phyloP scores from a whole-genome alignment of 2,329 filamentous ascomycete genomes.

The Capronia epimyces region DNA sequence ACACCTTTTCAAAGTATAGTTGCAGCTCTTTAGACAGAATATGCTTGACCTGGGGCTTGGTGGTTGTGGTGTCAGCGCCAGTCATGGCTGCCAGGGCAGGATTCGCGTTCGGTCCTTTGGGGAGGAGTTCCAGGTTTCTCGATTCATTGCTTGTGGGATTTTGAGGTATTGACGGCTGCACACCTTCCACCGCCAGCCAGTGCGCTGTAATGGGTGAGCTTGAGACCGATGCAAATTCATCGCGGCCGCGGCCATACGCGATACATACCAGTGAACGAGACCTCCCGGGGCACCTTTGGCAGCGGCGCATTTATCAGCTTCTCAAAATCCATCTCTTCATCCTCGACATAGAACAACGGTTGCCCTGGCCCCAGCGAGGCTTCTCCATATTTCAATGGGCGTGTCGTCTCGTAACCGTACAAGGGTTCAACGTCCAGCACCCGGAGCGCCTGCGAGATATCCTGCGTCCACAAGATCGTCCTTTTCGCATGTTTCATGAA shows the following conservation, averaged over 20 bases:
- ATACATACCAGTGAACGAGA: slow-evolving; percentile 75
- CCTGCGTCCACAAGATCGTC: slow-evolving; percentile 80
- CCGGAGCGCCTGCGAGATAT: slow-evolving; percentile 78
- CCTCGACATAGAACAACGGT: slow-evolving; percentile 93
- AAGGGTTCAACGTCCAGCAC: slow-evolving; percentile 82
- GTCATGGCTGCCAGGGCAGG: slow-evolving; percentile 75
- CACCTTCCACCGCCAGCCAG: slow-evolving; percentile 95
- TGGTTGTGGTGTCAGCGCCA: slow-evolving; percentile 73
- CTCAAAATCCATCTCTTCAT: slow-evolving; percentile 98
- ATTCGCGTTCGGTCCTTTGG: slow-evolving; percentile 85
- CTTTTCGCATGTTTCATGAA: slow-evolving; percentile 91
- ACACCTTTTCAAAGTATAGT: slow-evolving; percentile 94
- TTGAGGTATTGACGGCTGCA: slow-evolving; percentile 92
- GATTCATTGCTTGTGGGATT: slow-evolving; percentile 86
- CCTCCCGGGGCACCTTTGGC: slow-evolving; percentile 88
- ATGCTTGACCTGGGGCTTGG: slow-evolving; percentile 91
- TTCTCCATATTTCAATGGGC: slow-evolving; percentile 85
- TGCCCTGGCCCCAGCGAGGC: slow-evolving; percentile 89
- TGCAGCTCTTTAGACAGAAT: slow-evolving; percentile 93
- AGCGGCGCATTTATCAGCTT: slow-evolving; percentile 95
- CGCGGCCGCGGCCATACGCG: not conserved
- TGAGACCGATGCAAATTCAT: too few relatives aligned
- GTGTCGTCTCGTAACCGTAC: slow-evolving; percentile 79
- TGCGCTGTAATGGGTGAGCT: slow-evolving; percentile 68
- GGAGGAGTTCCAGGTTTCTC: slow-evolving; percentile 74